Base-by-base conservation (phyloP, 805 yeast genomes). In the Metschnikowia colocasiae region DNA sequence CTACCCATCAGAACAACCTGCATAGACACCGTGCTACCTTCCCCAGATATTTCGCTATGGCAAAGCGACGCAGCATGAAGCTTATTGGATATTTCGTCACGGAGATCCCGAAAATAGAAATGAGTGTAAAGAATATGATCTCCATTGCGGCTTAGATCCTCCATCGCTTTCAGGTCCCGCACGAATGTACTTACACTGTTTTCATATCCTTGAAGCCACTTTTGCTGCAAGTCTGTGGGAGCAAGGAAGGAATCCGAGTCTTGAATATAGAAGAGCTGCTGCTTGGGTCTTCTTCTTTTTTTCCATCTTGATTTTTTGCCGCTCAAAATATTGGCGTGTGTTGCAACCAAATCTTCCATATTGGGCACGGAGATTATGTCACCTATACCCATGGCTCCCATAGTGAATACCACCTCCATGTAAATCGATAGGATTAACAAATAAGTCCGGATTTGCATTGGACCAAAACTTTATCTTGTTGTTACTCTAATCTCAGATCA, bases 41-140 rank as follows among this genome's bases (percentile, higher is more conserved):
- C 53, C 10, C 58, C 58, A 10, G 16, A 25, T 4, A 49, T n/a
- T 44, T 55, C 54, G 35, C 51, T 49, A 31, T 53, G 56, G 40
- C 58, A 55, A 15, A 45, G 44, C 10, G 57, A 53, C 4, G 49
- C 51, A 5, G 58, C 52, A 12, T 26, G 26, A 13, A 31, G 43
- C 25, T 37, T 36, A 4, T 27, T 20, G 22, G 33, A 7, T n/a
- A 23, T 26, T n/a, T 40, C 44, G 9, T 40, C 32, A 10, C 35
- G 23, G 20, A 51, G 35, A 16, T 51, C 44, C n/a, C 27, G 27
- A 18, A 42, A 53, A 33, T 40, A 46, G 39, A 50, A 51, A 30
- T 53, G 43, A 4, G 43, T 39, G 19, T 39, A 39, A 7, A 27
- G 42, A 26, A 39, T 19, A 4, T 19, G 42, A 13, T 20, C 6